Base-by-base conservation (phyloP, 2,329 filamentous ascomycete genomes). In the Fusarium mexicanum region DNA sequence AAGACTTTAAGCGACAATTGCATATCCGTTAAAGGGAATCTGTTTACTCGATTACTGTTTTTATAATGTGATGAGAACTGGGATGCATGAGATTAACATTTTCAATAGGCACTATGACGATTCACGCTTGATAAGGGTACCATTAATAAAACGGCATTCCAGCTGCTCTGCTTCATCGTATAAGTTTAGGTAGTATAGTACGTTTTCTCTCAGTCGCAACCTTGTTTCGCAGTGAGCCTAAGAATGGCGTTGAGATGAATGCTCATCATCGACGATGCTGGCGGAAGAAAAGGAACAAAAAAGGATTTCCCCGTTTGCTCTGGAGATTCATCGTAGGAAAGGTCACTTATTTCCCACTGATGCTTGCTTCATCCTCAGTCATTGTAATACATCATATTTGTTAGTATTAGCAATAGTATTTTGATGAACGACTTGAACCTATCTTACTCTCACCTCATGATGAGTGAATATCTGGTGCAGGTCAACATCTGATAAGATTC, bases 341-440 rank as follows among this genome's bases (percentile, higher is more conserved):
- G 10, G 11, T 11, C 31, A 11, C 17, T 35, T 20, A 6, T 20
- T 20, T 24, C 6, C 14, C 17, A 5, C 17, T 2, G 3, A 24
- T 11, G 17, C 12, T 33, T 33, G 7, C 31, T 16, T 35, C 4
- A 53, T 24, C 10, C 3, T 24, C 5, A 33, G 1, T 14, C 1
- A 13, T 7, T 35, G 8, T 14, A 35, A 24, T 2, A 18, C 1
- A 16, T 20, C n/a, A 20, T 0, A 20, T 35, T 24, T 9, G 5
- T 20, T 16, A 20, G 12, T 20, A 24, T 17, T 24, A 38, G n/a
- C 20, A 14, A 38, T 13, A 16, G 9, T 17, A 29, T 38, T 20
- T 24, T 8, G 6, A 26, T 17, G 16, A 22, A 3, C 14, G 18
- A 17, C 24, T 22, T 20, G 2, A 20, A 17, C 7, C 8, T 16